phyloP scores from a whole-genome alignment of 2,329 filamentous ascomycete species.

The Hymenoscyphus occultus region DNA sequence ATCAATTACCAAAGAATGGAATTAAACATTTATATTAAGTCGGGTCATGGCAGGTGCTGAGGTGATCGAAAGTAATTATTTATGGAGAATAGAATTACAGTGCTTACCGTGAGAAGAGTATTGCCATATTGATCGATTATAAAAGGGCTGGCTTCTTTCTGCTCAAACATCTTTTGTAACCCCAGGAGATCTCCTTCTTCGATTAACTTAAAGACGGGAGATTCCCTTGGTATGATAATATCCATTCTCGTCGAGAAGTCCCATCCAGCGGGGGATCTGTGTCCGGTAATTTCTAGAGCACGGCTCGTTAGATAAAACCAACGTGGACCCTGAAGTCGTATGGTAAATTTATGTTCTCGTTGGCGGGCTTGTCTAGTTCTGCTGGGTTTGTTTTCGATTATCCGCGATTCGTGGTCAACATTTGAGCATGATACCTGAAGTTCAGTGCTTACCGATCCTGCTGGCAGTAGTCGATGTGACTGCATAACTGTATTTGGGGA shows the following conservation, averaged over 20 bases:
- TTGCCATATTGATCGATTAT: neutral
- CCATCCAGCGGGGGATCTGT: constrained; percentile 9
- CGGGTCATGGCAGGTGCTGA: too few relatives aligned
- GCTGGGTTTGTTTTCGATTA: neutral
- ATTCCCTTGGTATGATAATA: neutral
- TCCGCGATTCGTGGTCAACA: neutral
- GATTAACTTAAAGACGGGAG: neutral
- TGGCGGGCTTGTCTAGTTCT: neutral
- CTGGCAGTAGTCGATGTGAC: neutral
- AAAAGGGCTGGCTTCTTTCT: neutral
- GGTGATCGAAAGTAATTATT: too few relatives aligned
- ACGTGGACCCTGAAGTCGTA: neutral
- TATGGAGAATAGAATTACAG: neutral
- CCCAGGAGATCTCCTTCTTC: neutral
- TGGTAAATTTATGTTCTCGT: neutral
- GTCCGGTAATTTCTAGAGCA: neutral
- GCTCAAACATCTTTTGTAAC: neutral
- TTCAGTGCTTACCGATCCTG: neutral
- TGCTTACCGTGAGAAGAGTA: neutral
- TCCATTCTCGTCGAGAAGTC: constrained; percentile 7
- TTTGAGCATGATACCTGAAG: neutral
- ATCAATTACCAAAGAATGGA: too few relatives aligned
- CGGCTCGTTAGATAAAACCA: constrained; percentile 5
- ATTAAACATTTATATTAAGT: too few relatives aligned
- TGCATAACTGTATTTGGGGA: neutral